Evolutionary conservation across 169 alveolate species (phyloP).

Genomic region (Eimeria maxima): DNA sequence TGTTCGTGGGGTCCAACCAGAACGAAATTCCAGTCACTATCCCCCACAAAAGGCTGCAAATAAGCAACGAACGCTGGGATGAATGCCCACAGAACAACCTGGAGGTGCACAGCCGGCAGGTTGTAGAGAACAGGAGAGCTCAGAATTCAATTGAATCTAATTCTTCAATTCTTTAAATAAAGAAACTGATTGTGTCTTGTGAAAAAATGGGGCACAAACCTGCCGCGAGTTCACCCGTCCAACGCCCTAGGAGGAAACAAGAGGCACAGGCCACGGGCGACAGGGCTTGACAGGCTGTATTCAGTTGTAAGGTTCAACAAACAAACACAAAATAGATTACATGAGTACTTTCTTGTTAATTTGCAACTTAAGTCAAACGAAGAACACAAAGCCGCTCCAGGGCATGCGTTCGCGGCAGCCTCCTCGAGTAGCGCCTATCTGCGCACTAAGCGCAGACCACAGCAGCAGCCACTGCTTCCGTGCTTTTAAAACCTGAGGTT

Average conservation of each 20-base stretch:
- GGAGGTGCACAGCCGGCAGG: slow-evolving; percentile 23
- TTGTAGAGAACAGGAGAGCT: neutral
- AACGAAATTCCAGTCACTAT: neutral
- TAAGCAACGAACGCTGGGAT: neutral
- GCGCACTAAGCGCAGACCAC: slow-evolving; percentile 12
- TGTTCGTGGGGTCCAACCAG: neutral
- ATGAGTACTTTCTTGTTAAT: neutral
- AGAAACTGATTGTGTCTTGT: neutral
- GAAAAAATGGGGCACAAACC: neutral
- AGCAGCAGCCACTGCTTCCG: neutral
- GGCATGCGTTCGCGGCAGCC: slow-evolving; percentile 76
- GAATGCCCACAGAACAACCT: slow-evolving; percentile 25
- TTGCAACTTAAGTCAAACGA: neutral
- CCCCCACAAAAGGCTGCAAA: neutral
- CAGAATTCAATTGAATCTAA: neutral
- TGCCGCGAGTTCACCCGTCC: neutral
- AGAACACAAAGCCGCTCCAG: slow-evolving; percentile 14
- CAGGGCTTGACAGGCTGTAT: slow-evolving; percentile 43
- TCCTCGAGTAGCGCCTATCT: slow-evolving; percentile 62
- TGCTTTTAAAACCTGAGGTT: neutral
- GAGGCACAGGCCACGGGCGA: slow-evolving; percentile 42
- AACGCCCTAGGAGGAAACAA: neutral
- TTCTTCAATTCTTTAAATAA: neutral
- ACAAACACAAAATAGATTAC: slow-evolving; percentile 10
- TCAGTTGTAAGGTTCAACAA: neutral